Base-by-base conservation (phyloP, 2,329 filamentous ascomycete genomes). In the Alternaria sp. region DNA sequence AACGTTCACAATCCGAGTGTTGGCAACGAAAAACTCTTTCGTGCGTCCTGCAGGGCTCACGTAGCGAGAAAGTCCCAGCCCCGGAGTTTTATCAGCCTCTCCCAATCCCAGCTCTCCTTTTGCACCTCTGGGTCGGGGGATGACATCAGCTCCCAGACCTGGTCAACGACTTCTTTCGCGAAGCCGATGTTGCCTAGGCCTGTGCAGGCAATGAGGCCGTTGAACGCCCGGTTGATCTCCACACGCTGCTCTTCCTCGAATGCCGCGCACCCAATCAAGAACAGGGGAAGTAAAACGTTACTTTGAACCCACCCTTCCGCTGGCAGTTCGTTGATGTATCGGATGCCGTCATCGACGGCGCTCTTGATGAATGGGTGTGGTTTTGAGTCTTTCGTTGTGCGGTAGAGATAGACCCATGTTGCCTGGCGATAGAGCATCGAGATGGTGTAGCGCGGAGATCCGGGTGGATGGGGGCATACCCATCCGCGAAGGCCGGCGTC, bases 401-500 rank as follows among this genome's bases (percentile, higher is more conserved):
- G 86, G 69, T 87, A 88, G 1, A 89, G 83, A 70, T 89, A 89
- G 11, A 89, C 85, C 87, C 87, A 89, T 7, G 86, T 88, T 46
- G 86, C 87, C 72, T 89, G 87, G 12, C 87, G 83, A 73, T 89
- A 89, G 6, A 89, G 79, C 76, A 89, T 85, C 1, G 86, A 86
- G 47, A 87, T 82, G 30, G 81, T 84, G 77, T 84, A 87, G 59
- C 87, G 86, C 6, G 85, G 81, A 6, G 84, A 83, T 45, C 84
- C 82, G 2, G 82, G 79, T 11, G 80, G 72, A 61, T 88, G 85
- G 0, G 81, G 82, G 3, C 92, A 92, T 23, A 86, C 85, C 93
- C 93, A 97, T 13, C 87, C 85, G 6, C 89, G 86, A 56, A 97
- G 90, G 6, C 87, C 89, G 13, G 86, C 86, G 68, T 96, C 91